Evolutionary conservation across 441 rosid species (phyloP), one percentile per base, ranked within the genome.

Genomic region (Corymbia citriodora): DNA sequence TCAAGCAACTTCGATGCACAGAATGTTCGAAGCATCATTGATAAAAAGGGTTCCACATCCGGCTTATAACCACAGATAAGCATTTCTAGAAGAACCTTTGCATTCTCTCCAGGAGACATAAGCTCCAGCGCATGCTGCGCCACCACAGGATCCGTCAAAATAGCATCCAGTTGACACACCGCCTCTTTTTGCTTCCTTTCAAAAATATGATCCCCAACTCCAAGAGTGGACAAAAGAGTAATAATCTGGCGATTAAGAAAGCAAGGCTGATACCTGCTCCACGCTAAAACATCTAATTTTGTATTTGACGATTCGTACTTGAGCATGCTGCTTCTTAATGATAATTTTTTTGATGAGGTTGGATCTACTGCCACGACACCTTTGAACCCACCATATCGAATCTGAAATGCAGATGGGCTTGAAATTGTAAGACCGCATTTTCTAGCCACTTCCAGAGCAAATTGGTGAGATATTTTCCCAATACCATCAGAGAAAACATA

Each of bases 21-120:
- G 90, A 97, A 95, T 13, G 95, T 96, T 91, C 94, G 96, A 81
- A 97, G 95, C 96, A 97, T 97, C 98, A 95, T 97, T 7, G 96
- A 93, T 49, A 97, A 97, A 90, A 94, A 97, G 23, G 98, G 99
- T 87, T 97, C 99, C 2, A 89, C 90, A 88, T 95, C 95, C 2
- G 99, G 98, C 91, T 72, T 88, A 79, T 96, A 97, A 65, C 97
- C 98, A 82, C 95, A 95, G 48, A n/a, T 53, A 54, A 97, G 94
- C 94, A 97, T 91, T 91, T 94, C 96, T 92, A 92, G 95, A 86
- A 96, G 94, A 68, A 96, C 87, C 29, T 92, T 93, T 1, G 96
- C 87, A 55, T 90, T 94, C 90, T 97, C 97, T 63, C 99, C 98
- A 1, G 95, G 93, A 88, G 93, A 93, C 96, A 96, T 94, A 88